Conservation (phyloP, 306 rosid species). For the Trifolium dubium region DNA sequence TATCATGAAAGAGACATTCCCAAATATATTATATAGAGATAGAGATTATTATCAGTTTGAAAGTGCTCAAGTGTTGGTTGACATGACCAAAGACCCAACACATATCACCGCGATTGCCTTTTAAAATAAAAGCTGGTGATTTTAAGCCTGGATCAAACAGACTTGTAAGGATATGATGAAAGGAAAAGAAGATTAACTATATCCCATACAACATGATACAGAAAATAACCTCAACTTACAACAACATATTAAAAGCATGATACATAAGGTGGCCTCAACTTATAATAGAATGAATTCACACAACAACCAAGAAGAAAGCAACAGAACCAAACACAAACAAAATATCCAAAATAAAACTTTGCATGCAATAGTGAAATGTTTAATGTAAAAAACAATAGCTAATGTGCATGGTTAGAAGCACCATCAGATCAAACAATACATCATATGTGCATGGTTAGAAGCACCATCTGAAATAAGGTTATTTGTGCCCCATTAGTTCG, state of each 20-base stretch:
- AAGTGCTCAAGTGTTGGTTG: slow-evolving; percentile 10
- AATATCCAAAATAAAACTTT: background rate
- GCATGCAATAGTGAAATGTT: background rate
- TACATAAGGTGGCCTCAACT: background rate
- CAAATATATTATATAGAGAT: too few relatives aligned
- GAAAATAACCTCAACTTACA: slow-evolving; percentile 9
- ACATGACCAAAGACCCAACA: slow-evolving; percentile 14
- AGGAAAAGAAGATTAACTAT: too few relatives aligned
- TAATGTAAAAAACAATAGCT: background rate
- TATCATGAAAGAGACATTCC: too few relatives aligned
- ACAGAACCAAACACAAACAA: slow-evolving; percentile 22
- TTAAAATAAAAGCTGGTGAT: background rate
- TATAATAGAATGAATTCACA: background rate
- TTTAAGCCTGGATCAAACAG: slow-evolving; percentile 23
- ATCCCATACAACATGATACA: background rate
- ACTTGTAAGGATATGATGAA: slow-evolving; percentile 28
- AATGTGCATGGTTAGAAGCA: background rate
- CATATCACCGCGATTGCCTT: slow-evolving; percentile 17
- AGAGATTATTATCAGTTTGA: slow-evolving; percentile 2
- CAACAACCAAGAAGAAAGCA: slow-evolving; percentile 3
- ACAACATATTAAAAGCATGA: background rate
- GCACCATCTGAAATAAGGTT: background rate
- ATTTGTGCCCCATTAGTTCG: too few relatives aligned
- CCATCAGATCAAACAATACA: too few relatives aligned
- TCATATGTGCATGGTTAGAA: too few relatives aligned